Evolutionary conservation across 2,329 filamentous ascomycete genomes (phyloP), one percentile per base, ranked within the genome.

Genomic region (Apiospora sp.): DNA sequence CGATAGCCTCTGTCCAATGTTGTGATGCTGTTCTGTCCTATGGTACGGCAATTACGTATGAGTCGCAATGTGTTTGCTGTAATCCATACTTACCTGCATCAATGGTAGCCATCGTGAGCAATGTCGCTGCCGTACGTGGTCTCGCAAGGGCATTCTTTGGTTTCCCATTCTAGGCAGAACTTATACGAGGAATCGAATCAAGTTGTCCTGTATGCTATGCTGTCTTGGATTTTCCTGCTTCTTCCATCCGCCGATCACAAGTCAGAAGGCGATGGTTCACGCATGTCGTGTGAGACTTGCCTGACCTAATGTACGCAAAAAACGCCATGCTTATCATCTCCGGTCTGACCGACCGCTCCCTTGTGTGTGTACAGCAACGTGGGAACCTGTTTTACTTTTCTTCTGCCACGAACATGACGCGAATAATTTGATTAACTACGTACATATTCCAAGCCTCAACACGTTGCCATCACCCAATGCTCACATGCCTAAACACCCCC

Each of bases 241-340:
- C 27, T 30, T 4, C 58, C 8, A 41, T 64, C 58, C 24, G 34
- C 16, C 58, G 58, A 37, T 64, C 58, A 41, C 58, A 41, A 41
- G 58, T 64, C 58, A 64, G 19, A 37, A n/a, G 34, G 34, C n/a
- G 58, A 64, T 64, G 58, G 58, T 64, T 64, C 34, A 37, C 58
- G 58, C 58, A 41, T 22, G 8, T 41, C 5, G 58, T 64, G 58
- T 64, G 58, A 64, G 58, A 64, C 34, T n/a, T 41, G 7, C 58
- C 58, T 64, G 58, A 24, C 58, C 30, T 64, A 64, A 41, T n/a
- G 58, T 64, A 64, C 58, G 22, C 19, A 41, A 24, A 24, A 64
- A 64, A 64, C 58, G 58, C 58, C 58, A 64, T 64, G 30, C 30
- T 41, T 22, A 64, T 41, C 58, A 64, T 41, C 58, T 41, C 58